These are phyloP conservation scores for Ananas comosus DNA, from an alignment of 176 grass and related monocot genomes.

Conservation along the genomic window DNA sequence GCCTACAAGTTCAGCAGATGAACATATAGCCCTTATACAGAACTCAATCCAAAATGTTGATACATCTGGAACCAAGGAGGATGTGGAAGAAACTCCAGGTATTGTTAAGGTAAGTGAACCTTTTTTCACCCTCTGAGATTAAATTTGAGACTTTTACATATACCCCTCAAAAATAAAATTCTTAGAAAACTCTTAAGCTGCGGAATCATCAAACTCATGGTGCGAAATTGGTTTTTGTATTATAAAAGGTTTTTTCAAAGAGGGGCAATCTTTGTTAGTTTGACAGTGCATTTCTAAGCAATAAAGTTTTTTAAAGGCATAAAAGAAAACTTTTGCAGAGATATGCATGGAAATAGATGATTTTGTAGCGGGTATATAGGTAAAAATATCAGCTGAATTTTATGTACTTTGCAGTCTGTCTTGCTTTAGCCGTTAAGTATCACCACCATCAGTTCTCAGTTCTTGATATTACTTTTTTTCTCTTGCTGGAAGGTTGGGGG, in stretches of 20 bases:
- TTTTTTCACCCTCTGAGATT: not conserved
- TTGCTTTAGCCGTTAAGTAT: not conserved
- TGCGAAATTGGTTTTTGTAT: no score
- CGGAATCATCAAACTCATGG: no score
- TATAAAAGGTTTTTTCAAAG: no score
- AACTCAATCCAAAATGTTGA: slow-evolving; percentile 15
- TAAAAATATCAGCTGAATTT: no score
- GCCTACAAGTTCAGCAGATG: slow-evolving; percentile 28
- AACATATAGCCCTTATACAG: slow-evolving; percentile 22
- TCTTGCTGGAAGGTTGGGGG: slow-evolving; percentile 35
- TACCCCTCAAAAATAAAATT: no score
- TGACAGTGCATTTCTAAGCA: no score
- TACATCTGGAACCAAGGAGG: slow-evolving; percentile 15
- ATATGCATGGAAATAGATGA: no score
- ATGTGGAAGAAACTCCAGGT: slow-evolving; percentile 21
- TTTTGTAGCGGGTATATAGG: no score
- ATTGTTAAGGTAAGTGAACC: slow-evolving; percentile 28
- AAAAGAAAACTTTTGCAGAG: no score
- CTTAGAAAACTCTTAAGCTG: no score
- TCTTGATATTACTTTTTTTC: slow-evolving; percentile 2
- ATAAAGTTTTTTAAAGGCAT: no score
- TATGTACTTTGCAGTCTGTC: slow-evolving; percentile 4
- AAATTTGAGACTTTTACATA: not conserved
- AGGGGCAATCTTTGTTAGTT: no score
- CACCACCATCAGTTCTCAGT: not conserved